phyloP scores from a whole-genome alignment of 2,329 filamentous ascomycete species.

The Trichophyton benhamiae region DNA sequence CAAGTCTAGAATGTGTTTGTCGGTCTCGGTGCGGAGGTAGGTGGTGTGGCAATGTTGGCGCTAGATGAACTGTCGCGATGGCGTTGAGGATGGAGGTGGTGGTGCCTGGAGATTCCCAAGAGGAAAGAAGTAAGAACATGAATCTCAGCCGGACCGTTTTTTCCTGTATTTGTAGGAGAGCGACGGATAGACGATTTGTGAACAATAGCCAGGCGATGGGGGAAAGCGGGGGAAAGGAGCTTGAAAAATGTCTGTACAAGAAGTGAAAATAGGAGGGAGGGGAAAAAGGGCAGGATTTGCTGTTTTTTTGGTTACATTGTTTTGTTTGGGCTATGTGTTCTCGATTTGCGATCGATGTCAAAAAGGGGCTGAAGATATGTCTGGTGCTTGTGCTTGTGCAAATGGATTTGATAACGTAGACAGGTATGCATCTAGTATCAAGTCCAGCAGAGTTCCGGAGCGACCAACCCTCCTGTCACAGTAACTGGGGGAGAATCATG shows the following conservation, averaged over 20 bases:
- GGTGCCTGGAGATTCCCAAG: constrained; percentile 3
- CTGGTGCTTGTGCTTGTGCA: background rate
- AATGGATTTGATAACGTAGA: constrained; percentile 1
- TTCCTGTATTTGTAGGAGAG: background rate
- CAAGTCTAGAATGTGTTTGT: constrained; percentile 1
- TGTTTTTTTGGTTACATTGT: background rate
- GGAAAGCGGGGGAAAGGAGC: background rate
- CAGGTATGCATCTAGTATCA: constrained; percentile 14
- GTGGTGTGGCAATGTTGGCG: background rate
- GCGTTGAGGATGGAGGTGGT: background rate
- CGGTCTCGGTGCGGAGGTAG: constrained; percentile 1
- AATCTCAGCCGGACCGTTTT: constrained; percentile 2
- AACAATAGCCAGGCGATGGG: background rate
- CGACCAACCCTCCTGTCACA: constrained; percentile 22
- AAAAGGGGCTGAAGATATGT: background rate
- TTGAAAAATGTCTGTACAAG: background rate
- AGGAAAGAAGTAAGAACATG: constrained; percentile 6
- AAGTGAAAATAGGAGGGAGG: background rate
- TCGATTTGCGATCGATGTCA: constrained; percentile 1
- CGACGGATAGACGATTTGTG: background rate
- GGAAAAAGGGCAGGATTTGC: background rate
- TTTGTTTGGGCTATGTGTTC: background rate
- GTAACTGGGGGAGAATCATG: constrained; percentile 24
- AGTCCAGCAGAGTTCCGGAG: constrained; percentile 27
- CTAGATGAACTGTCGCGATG: background rate